phyloP scores from a whole-genome alignment of 208 protist species.

The Trypanosomatidae sp. region DNA sequence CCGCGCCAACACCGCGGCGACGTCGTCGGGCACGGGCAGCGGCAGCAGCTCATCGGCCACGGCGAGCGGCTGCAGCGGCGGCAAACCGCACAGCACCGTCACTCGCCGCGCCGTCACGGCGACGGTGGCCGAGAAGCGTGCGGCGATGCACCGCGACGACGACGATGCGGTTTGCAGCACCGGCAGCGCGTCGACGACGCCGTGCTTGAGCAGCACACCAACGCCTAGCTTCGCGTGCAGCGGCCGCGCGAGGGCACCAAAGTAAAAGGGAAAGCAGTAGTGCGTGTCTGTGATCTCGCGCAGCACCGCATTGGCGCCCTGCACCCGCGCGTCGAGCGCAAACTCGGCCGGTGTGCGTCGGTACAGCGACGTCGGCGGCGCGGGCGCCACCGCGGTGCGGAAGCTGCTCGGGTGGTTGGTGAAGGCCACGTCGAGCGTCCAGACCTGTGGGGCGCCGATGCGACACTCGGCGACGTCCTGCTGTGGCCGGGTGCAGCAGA shows the following conservation, averaged over 20 bases:
- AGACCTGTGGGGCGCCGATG: conserved; percentile 61
- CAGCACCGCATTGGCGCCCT: conserved; percentile 31
- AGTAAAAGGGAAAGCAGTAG: conserved; percentile 77
- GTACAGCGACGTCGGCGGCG: conserved; percentile 41
- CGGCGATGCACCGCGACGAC: conserved; percentile 31
- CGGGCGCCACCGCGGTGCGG: no score
- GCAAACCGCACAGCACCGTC: conserved; percentile 63
- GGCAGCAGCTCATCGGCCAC: conserved; percentile 11
- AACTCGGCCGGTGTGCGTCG: conserved; percentile 54
- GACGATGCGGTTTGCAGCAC: conserved; percentile 50
- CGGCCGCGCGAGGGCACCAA: conserved; percentile 28
- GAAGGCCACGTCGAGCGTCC: conserved; percentile 83
- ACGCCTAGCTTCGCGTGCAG: conserved; percentile 54
- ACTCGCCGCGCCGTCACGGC: conserved; percentile 52
- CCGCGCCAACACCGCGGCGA: conserved; percentile 19
- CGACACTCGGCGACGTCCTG: conserved; percentile 87
- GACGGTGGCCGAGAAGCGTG: conserved; percentile 73
- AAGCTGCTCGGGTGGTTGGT: conserved; percentile 58
- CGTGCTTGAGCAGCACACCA: conserved; percentile 34
- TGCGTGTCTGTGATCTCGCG: conserved; percentile 49
- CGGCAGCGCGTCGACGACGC: conserved; percentile 47
- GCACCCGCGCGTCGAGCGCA: conserved; percentile 35
- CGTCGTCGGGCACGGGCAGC: conserved; percentile 14
- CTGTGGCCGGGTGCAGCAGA: conserved; percentile 47
- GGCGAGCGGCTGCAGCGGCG: conserved; percentile 16